Conservation (phyloP, 140 eudicot genomes). For the Erigeron philadelphicus region DNA sequence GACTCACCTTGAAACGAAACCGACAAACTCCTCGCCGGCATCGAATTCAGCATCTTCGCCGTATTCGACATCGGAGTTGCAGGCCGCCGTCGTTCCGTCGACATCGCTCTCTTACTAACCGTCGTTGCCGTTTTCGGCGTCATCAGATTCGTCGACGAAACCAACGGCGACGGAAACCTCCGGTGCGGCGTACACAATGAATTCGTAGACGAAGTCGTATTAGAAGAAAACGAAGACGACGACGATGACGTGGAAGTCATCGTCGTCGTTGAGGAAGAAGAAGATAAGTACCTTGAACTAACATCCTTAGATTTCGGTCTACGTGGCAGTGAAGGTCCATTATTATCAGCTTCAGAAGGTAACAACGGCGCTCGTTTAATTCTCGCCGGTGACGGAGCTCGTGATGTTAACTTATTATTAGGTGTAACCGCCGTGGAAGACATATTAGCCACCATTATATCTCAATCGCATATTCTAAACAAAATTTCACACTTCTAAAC, state of each 20-base stretch:
- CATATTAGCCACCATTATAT: constrained; percentile 39
- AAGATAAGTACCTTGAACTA: constrained; percentile 59
- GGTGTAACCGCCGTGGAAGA: constrained; percentile 26
- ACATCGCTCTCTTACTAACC: constrained; percentile 38
- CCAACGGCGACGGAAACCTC: constrained; percentile 52
- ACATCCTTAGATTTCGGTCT: constrained; percentile 65
- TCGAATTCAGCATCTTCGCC: constrained; percentile 53
- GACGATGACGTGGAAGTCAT: constrained; percentile 45
- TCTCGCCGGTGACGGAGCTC: constrained; percentile 33
- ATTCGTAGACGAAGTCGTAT: constrained; percentile 40
- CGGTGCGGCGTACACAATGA: constrained; percentile 34
- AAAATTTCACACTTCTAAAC: constrained; percentile 25
- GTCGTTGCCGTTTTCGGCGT: constrained; percentile 38
- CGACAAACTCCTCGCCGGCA: constrained; percentile 63
- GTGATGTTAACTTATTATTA: constrained; percentile 33
- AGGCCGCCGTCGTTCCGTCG: constrained; percentile 59
- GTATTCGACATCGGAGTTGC: constrained; percentile 43
- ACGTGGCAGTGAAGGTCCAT: constrained; percentile 40
- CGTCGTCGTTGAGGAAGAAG: constrained; percentile 41
- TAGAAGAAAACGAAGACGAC: constrained; percentile 36
- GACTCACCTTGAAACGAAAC: constrained; percentile 92
- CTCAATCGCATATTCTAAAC: constrained; percentile 23
- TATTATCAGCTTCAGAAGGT: constrained; percentile 55
- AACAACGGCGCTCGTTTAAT: constrained; percentile 66
- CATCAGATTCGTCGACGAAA: constrained; percentile 32